Evolutionary conservation across 2,329 filamentous ascomycete genomes (phyloP).

Genomic region (Botrytis porri): DNA sequence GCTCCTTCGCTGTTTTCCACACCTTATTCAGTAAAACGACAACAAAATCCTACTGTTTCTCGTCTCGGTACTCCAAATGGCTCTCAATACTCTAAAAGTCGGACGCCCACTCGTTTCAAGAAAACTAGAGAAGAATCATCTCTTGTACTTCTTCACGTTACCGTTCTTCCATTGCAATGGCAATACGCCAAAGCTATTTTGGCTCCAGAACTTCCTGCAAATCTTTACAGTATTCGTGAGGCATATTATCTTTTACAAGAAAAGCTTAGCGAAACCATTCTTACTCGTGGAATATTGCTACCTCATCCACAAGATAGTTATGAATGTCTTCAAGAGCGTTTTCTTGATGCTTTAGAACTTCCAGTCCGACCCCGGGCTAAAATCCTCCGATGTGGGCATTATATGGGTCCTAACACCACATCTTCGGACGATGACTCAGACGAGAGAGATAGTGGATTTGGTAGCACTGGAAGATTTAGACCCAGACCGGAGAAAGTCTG

Average conservation of each 20-base stretch:
- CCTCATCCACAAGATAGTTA: constrained; percentile 79
- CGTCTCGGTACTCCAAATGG: constrained; percentile 53
- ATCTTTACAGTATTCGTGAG: constrained; percentile 52
- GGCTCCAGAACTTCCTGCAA: constrained; percentile 44
- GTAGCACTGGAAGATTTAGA: constrained; percentile 7
- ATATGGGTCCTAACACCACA: constrained; percentile 53
- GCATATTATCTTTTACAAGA: constrained; percentile 67
- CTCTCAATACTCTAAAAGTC: constrained; percentile 30
- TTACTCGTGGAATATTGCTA: constrained; percentile 70
- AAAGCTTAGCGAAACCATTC: constrained; percentile 68
- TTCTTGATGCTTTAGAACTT: constrained; percentile 72
- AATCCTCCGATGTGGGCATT: constrained; percentile 74
- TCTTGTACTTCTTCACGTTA: constrained; percentile 74
- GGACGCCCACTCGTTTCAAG: constrained; percentile 57
- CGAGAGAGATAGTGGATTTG: constrained; percentile 20
- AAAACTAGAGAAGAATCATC: constrained; percentile 57
- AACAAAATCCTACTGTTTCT: constrained; percentile 47
- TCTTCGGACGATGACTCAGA: constrained; percentile 35
- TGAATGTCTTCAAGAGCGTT: constrained; percentile 72
- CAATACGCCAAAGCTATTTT: constrained; percentile 59
- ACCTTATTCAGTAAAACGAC: constrained; percentile 52
- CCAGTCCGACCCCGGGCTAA: constrained; percentile 61
- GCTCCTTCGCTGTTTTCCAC: constrained; percentile 56
- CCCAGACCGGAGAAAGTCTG: constrained; percentile 27
- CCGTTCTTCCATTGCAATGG: constrained; percentile 67